Evolutionary conservation across 495 filamentous ascomycete genomes (phyloP), one percentile per base, ranked within the genome.

Genomic region (Xylaria nigripes): DNA sequence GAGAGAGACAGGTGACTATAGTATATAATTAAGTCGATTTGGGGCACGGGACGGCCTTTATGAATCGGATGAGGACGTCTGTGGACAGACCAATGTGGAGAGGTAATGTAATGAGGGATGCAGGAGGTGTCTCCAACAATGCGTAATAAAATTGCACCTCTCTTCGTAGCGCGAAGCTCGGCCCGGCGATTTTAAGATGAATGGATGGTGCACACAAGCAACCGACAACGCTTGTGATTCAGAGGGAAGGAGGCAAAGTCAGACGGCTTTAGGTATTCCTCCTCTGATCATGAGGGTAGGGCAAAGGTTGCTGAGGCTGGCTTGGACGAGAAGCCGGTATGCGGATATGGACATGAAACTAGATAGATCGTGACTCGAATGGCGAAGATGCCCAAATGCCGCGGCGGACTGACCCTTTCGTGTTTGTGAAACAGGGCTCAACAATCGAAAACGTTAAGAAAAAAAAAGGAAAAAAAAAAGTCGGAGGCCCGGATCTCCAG

Each of bases 401-500:
- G 61, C 63, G 54, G 61, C 59, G 51, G 15, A 59, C 55, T 27
- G 24, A 34, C 59, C 56, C 51, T 29, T 36, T 27, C 40, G 40
- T 38, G 41, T 45, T 40, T 12, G 47, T 49, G 47, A n/a, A 19
- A 50, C 48, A 51, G 40, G 38, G 45, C 19, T 50, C 47, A 24
- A n/a, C n/a, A n/a, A n/a, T n/a, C n/a, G n/a, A n/a, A n/a, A n/a
- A n/a, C n/a, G n/a, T n/a, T n/a, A n/a, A n/a, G n/a, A n/a, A n/a
- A n/a, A 48, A 51, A 50, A 56, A 45, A 4, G 55, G 56, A 56
- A 54, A 48, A 58, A 22, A 23, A 52, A 25, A 51, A 60, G 57
- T 61, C 57, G 64, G 64, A 67, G 64, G 64, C 64, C 64, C 64
- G 64, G 63, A 67, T 67, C 64, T 67, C 64, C 64, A 67, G 61